A percentile compares a stretch with the other conserved stretches of the same genome.
phyloP scores from a whole-genome alignment of 345 rosid genomes.

The Melaleuca quinquenervia region DNA sequence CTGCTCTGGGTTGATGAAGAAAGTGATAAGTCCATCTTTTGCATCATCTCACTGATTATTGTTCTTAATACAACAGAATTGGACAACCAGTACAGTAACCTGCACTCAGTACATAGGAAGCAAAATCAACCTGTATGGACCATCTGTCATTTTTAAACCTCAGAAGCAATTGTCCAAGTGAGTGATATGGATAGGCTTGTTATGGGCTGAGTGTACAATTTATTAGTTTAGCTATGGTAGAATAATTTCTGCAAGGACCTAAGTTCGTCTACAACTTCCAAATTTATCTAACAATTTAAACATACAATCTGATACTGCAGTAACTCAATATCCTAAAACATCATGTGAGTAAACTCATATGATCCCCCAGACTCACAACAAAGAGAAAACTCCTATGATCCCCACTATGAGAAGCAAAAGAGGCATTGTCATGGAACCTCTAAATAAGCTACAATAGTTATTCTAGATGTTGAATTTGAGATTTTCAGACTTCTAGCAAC shows the following conservation, averaged over 20 bases:
- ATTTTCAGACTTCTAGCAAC: not conserved
- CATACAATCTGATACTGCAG: not conserved
- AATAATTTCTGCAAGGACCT: not conserved
- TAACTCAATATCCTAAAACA: not conserved
- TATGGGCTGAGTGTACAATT: not conserved
- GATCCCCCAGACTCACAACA: not conserved
- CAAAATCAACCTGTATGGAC: not conserved
- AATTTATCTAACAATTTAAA: not conserved
- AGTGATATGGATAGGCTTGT: not conserved
- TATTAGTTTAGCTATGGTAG: not conserved
- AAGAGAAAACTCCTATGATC: not conserved
- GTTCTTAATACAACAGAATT: conserved; percentile 69
- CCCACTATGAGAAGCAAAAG: not conserved
- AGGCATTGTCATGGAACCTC: not conserved
- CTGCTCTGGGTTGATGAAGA: conserved; percentile 19
- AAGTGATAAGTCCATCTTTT: conserved; percentile 18
- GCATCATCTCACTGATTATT: conserved; percentile 38
- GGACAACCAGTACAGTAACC: conserved; percentile 94
- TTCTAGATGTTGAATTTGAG: not conserved
- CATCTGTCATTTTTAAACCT: not conserved
- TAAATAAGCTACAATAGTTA: not conserved
- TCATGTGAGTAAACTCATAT: not conserved
- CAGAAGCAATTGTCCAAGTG: not conserved
- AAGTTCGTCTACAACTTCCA: not conserved
- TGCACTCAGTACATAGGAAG: conserved; percentile 13